phyloP scores from a whole-genome alignment of 768 basidiomycete species.

The Boletellus ananiceps region DNA sequence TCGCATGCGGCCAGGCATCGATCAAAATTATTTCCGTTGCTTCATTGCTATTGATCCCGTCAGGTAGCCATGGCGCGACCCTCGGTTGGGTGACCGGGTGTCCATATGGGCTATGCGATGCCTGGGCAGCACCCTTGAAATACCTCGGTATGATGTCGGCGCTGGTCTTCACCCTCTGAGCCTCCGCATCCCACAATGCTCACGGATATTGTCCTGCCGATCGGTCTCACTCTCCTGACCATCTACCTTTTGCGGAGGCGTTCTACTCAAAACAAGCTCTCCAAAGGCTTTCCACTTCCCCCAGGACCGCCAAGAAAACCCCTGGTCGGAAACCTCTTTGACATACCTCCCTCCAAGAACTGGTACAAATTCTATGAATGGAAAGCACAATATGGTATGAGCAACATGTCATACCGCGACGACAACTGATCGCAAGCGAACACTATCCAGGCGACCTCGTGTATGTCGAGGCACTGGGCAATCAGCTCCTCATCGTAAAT shows the following conservation, averaged over 20 bases:
- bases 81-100: no score
- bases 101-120: no score
- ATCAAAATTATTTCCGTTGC: no score
- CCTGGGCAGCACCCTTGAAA: no score
- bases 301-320: constrained; percentile 4
- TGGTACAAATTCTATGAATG: constrained; percentile 10
- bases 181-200: neutral
- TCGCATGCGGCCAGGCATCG: no score
- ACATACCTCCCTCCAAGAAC: constrained; percentile 3
- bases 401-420: neutral
- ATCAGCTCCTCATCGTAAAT: constrained; percentile 27
- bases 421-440: neutral
- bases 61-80: no score
- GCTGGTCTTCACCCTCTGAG: no score
- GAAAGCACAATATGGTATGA: constrained; percentile 8
- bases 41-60: no score
- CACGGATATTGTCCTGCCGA: neutral
- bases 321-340: constrained; percentile 6
- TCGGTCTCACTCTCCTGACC: neutral
- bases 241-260: constrained; percentile 3
- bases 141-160: no score
- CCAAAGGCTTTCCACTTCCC: constrained; percentile 6
- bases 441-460: constrained; percentile 27
- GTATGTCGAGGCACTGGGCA: constrained; percentile 26
- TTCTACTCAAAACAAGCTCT: neutral